A percentile compares a stretch with the other conserved stretches of the same genome.
Evolutionary conservation across 2,329 filamentous ascomycete genomes (phyloP).

Genomic region (Diplodia mutila): DNA sequence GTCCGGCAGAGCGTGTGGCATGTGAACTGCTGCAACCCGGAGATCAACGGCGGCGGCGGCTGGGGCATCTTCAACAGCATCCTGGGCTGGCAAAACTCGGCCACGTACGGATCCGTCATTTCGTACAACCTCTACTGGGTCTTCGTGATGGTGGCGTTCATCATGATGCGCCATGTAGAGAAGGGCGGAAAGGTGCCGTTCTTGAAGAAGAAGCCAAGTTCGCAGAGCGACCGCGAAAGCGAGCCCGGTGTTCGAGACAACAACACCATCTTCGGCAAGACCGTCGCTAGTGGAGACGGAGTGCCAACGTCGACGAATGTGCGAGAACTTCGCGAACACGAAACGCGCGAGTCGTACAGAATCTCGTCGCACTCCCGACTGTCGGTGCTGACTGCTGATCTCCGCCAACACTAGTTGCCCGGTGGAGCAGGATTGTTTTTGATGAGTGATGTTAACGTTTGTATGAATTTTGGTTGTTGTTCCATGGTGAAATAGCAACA

Average conservation of each 20-base stretch:
- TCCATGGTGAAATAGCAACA: neutral
- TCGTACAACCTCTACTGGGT: conserved; percentile 91
- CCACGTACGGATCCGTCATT: conserved; percentile 84
- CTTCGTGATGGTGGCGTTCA: conserved; percentile 66
- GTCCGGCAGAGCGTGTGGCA: conserved; percentile 81
- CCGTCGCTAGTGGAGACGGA: neutral
- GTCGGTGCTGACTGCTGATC: conserved; percentile 6
- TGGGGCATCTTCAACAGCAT: conserved; percentile 90
- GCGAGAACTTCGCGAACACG: conserved; percentile 13
- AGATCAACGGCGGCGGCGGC: conserved; percentile 71
- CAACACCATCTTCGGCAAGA: neutral
- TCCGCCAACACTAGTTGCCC: conserved; percentile 6
- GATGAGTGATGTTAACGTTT: neutral
- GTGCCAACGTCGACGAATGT: conserved; percentile 11
- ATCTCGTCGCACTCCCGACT: conserved; percentile 16
- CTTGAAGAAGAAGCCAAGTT: conserved; percentile 28
- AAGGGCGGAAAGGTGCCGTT: conserved; percentile 54
- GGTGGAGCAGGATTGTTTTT: neutral
- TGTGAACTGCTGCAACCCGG: conserved; percentile 80
- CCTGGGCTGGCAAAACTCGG: conserved; percentile 85
- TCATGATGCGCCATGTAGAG: conserved; percentile 70
- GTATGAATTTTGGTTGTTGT: neutral
- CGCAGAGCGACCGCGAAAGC: conserved; percentile 2
- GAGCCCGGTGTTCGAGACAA: conserved; percentile 2
- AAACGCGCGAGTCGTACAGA: neutral